phyloP scores from a whole-genome alignment of 1,284 basidiomycete genomes.

The Cystobasidiaceae sp. region DNA sequence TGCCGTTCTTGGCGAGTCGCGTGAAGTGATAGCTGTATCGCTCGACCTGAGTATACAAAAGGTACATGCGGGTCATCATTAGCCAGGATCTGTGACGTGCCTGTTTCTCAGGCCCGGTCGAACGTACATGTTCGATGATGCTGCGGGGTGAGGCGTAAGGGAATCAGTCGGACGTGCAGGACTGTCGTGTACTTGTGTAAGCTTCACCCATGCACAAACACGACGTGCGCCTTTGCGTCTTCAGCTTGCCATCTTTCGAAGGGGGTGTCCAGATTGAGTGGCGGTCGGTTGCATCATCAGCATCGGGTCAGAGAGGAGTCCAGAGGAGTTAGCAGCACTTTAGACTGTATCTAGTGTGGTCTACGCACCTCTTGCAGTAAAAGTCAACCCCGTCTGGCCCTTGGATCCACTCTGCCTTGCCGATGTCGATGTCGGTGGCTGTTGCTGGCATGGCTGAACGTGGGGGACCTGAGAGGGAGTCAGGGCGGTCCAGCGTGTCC shows the following conservation, averaged over 20 bases:
- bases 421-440: not conserved
- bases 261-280: not conserved
- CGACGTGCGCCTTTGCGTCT: constrained; percentile 32
- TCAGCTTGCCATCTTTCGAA: constrained; percentile 14
- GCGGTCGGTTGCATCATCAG: too few relatives aligned
- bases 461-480: too few relatives aligned
- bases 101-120: too few relatives aligned
- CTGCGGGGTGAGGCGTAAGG: constrained; percentile 37
- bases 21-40: constrained; percentile 48
- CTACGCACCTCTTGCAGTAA: constrained; percentile 39
- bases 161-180: too few relatives aligned
- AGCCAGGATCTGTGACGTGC: too few relatives aligned
- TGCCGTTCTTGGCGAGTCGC: constrained; percentile 46
- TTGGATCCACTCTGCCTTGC: constrained; percentile 12
- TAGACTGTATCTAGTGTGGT: not conserved
- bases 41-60: too few relatives aligned
- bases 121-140: constrained; percentile 45
- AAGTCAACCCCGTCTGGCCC: constrained; percentile 33
- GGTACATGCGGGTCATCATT: too few relatives aligned
- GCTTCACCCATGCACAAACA: constrained; percentile 42
- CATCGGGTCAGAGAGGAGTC: too few relatives aligned
- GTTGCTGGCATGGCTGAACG: not conserved
- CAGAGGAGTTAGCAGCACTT: too few relatives aligned
- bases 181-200: not conserved
- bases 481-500: too few relatives aligned